These are phyloP conservation scores for Thermothelomyces thermophilus DNA, from an alignment of 2,329 filamentous ascomycete species.

Conservation along the genomic window DNA sequence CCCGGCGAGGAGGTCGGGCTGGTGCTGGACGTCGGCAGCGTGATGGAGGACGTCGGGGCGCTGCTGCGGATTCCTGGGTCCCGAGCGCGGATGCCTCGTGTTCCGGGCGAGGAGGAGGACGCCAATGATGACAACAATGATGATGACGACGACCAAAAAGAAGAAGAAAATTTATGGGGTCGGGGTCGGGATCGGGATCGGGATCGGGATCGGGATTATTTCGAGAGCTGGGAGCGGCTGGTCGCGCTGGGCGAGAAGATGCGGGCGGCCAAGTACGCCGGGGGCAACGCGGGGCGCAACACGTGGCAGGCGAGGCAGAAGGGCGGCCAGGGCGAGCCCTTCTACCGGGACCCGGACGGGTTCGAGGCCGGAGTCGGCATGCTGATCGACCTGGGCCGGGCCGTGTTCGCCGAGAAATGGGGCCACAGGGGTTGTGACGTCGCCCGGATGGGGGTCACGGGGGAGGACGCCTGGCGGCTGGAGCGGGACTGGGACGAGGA, in stretches of 20 bases:
- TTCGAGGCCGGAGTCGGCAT: conserved; percentile 21
- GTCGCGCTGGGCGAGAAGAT: conserved; percentile 26
- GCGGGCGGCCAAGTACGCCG: conserved; percentile 21
- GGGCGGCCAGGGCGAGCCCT: conserved; percentile 23
- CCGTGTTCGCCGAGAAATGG: conserved; percentile 36
- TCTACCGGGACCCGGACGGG: conserved; percentile 22
- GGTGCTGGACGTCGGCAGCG: conserved; percentile 37
- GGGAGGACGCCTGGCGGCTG: conserved; percentile 21
- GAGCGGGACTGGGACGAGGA: conserved; percentile 21
- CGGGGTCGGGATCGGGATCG: conserved; percentile 15
- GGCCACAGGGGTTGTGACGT: conserved; percentile 37
- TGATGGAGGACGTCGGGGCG: conserved; percentile 38
- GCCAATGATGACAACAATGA: too few relatives aligned
- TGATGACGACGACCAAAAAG: conserved; percentile 20
- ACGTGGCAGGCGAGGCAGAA: conserved; percentile 22
- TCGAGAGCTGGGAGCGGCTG: conserved; percentile 32
- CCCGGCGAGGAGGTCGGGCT: conserved; percentile 32
- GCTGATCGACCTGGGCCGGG: conserved; percentile 20
- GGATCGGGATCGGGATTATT: conserved; percentile 14
- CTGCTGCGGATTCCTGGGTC: conserved; percentile 36
- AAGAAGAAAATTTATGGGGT: not conserved
- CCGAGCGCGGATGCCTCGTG: conserved; percentile 30
- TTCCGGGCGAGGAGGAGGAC: too few relatives aligned
- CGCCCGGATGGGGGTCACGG: conserved; percentile 10
- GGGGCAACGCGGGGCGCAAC: conserved; percentile 17